Conservation (phyloP, 2,329 filamentous ascomycete genomes). For the Claviceps sp. region DNA sequence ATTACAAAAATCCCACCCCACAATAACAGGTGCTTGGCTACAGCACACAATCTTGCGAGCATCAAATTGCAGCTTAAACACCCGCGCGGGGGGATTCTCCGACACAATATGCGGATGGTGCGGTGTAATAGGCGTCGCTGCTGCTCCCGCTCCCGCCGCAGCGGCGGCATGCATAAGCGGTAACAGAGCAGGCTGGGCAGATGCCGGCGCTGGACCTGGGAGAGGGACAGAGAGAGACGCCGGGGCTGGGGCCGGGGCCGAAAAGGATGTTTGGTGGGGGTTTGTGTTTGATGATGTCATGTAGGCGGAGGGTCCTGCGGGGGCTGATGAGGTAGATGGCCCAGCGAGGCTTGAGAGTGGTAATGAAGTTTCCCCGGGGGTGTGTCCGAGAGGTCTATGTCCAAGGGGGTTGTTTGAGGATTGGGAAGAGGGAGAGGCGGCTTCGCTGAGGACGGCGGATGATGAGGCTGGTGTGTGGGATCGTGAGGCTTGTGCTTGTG, state of each 20-base stretch:
- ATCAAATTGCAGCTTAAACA: conserved; percentile 97
- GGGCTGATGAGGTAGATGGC: background rate
- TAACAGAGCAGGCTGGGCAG: conserved; percentile 11
- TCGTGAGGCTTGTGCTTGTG: conserved; percentile 8
- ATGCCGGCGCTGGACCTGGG: conserved; percentile 1
- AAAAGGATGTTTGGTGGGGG: background rate
- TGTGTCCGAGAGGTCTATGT: background rate
- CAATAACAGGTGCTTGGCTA: conserved; percentile 79
- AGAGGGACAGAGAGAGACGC: background rate
- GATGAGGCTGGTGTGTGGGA: conserved; percentile 7
- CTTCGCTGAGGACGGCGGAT: background rate
- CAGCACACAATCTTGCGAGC: conserved; percentile 87
- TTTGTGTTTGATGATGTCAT: background rate
- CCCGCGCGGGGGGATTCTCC: conserved; percentile 42
- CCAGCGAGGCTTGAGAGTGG: background rate
- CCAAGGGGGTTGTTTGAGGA: too few species aligned
- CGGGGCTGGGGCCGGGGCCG: conserved; percentile 1
- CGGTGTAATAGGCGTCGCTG: conserved; percentile 2
- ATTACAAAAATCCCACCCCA: conserved; percentile 96
- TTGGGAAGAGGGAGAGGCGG: background rate
- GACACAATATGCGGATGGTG: conserved; percentile 33
- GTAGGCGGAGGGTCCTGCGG: too few species aligned
- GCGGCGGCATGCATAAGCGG: background rate
- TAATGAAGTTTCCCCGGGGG: background rate
- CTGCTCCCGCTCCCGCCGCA: too few species aligned